These are phyloP conservation scores for Coniella lustricola DNA, from an alignment of 2,329 filamentous ascomycete species.

Conservation along the genomic window DNA sequence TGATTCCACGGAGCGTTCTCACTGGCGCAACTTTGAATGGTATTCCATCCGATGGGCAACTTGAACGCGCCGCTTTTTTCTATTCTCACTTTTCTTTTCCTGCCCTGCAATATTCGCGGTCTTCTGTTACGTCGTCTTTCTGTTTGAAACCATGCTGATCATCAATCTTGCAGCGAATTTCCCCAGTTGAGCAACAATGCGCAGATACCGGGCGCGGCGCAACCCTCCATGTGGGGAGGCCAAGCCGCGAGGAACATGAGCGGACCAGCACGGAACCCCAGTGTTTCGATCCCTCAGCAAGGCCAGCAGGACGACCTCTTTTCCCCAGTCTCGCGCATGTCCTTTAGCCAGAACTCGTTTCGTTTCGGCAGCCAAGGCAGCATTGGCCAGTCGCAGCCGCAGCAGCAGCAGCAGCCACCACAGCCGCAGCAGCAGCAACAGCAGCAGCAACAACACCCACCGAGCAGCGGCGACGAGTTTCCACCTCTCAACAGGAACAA, in stretches of 20 bases:
- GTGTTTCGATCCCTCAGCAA: slow-evolving; percentile 44
- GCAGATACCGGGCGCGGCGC: slow-evolving; percentile 41
- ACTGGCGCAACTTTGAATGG: slow-evolving; percentile 7
- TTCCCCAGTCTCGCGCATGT: slow-evolving; percentile 30
- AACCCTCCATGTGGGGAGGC: slow-evolving; percentile 49
- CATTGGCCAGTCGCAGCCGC: slow-evolving; percentile 36
- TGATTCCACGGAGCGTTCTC: too few relatives aligned
- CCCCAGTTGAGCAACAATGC: slow-evolving; percentile 51
- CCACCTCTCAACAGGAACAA: slow-evolving; percentile 52
- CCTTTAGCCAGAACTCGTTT: slow-evolving; percentile 40
- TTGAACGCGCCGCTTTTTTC: not conserved
- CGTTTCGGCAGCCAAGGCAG: slow-evolving; percentile 45
- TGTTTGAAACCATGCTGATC: slow-evolving; percentile 20
- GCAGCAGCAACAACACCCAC: slow-evolving; percentile 34
- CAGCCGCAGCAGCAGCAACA: slow-evolving; percentile 26
- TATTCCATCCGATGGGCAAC: slow-evolving; percentile 10
- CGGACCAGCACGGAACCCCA: slow-evolving; percentile 43
- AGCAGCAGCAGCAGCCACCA: slow-evolving; percentile 11
- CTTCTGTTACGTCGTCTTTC: not conserved
- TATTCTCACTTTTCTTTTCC: not conserved
- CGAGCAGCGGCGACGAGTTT: slow-evolving; percentile 51
- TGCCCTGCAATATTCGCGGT: not conserved
- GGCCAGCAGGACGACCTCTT: slow-evolving; percentile 42
- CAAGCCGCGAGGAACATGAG: slow-evolving; percentile 41
- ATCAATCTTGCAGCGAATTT: slow-evolving; percentile 45